Evolutionary conservation across 768 basidiomycete species (phyloP).

Genomic region (Tubosaeta brunneosetosa): DNA sequence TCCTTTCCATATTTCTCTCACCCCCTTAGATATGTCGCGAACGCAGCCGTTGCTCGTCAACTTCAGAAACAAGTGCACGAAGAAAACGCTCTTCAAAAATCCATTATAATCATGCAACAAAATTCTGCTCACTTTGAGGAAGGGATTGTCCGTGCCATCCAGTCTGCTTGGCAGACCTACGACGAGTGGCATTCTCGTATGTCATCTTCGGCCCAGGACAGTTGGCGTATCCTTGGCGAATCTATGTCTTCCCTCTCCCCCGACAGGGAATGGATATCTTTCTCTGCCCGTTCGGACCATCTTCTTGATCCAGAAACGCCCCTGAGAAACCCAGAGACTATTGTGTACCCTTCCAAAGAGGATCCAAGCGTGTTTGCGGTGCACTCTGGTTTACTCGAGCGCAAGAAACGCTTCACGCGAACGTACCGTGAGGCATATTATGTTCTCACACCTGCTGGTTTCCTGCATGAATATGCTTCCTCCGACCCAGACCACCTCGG

Average conservation of each 20-base stretch:
- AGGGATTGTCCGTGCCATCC: conserved; percentile 90
- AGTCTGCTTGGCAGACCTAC: conserved; percentile 96
- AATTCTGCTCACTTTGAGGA: conserved; percentile 97
- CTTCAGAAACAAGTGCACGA: conserved; percentile 91
- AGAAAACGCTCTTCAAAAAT: conserved; percentile 97
- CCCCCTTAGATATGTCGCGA: conserved; percentile 53
- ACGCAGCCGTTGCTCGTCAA: conserved; percentile 70
- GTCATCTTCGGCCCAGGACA: conserved; percentile 64
- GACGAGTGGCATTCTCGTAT: conserved; percentile 92
- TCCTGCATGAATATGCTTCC: conserved; percentile 85
- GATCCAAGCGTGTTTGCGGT: conserved; percentile 83
- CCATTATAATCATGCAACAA: conserved; percentile 96
- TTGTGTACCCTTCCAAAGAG: conserved; percentile 87
- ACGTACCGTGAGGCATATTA: conserved; percentile 83
- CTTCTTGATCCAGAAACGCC: conserved; percentile 97
- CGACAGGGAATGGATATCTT: conserved; percentile 93
- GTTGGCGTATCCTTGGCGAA: conserved; percentile 64
- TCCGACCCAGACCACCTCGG: conserved; percentile 60
- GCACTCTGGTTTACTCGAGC: conserved; percentile 86
- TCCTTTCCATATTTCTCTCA: background rate
- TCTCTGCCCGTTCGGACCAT: conserved; percentile 90
- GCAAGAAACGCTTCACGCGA: conserved; percentile 93
- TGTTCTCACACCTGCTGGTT: conserved; percentile 92
- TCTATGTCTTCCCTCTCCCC: conserved; percentile 78
- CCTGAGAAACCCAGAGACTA: conserved; percentile 67